These are phyloP conservation scores for Trebouxia sp. DNA, from an alignment of 139 green algal species.

Conservation along the genomic window DNA sequence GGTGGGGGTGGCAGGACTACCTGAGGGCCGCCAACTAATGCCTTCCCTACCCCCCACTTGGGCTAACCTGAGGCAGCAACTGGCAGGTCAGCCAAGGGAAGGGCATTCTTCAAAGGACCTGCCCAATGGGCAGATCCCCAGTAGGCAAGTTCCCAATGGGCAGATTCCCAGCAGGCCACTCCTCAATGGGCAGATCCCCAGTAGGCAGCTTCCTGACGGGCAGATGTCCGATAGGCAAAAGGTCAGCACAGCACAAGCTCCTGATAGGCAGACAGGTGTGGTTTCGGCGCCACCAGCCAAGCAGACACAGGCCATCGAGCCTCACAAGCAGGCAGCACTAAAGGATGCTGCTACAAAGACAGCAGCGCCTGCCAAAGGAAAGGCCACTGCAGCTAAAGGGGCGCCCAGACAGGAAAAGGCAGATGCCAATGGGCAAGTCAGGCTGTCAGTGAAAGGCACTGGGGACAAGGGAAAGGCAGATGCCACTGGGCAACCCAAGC, in stretches of 20 bases:
- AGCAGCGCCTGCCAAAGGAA: not conserved
- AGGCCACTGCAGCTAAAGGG: no score
- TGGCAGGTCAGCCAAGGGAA: not conserved
- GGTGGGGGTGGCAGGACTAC: not conserved
- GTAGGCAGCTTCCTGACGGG: no score
- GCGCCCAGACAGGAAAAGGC: not conserved
- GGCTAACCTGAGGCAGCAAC: not conserved
- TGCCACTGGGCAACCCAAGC: not conserved
- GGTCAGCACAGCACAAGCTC: no score
- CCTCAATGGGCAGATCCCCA: no score
- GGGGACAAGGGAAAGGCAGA: not conserved
- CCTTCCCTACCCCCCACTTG: not conserved
- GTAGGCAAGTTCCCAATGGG: not conserved
- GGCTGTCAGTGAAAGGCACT: not conserved
- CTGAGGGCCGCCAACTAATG: not conserved
- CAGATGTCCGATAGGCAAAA: no score
- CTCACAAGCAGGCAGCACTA: no score
- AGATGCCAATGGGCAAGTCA: not conserved
- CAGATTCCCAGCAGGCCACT: no score
- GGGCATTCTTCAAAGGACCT: not conserved
- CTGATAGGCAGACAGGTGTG: no score
- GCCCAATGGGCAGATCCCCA: not conserved
- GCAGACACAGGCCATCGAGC: no score
- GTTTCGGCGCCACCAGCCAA: no score
- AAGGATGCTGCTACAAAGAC: no score